phyloP scores from a whole-genome alignment of 352 stramenopile species.

The Pythium sukuiense region DNA sequence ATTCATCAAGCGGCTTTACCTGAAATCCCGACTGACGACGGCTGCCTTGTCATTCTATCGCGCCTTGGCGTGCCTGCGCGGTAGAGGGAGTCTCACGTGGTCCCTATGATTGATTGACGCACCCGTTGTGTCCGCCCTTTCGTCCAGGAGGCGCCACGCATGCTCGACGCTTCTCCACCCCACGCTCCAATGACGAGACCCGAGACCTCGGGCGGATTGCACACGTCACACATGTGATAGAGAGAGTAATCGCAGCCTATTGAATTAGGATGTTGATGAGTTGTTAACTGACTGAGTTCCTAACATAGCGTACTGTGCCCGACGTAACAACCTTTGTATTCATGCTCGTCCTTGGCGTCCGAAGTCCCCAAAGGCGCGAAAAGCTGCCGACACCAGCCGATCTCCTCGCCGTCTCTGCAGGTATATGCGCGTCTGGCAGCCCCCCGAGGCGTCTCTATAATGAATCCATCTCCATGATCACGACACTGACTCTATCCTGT shows the following conservation, averaged over 20 bases:
- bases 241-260: conserved; percentile 2
- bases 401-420: conserved; percentile 1
- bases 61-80: no score
- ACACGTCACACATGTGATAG: conserved; percentile 8
- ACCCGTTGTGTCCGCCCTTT: not conserved
- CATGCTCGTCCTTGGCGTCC: not conserved
- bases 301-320: conserved; percentile 5
- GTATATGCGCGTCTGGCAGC: conserved; percentile 6
- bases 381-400: conserved; percentile 23
- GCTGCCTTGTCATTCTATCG: no score
- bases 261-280: not conserved
- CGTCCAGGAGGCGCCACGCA: not conserved
- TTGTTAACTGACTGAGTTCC: conserved; percentile 3
- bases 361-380: conserved; percentile 22
- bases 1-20: not conserved
- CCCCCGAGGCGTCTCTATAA: not conserved
- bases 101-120: no score
- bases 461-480: not conserved
- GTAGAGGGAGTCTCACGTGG: no score
- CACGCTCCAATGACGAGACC: not conserved
- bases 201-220: not conserved
- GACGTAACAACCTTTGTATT: conserved; percentile 16
- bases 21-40: no score
- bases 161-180: not conserved
- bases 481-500: not conserved